These are phyloP conservation scores for Uronychia setigera DNA, from an alignment of 73 alveolate genomes.

Conservation along the genomic window DNA sequence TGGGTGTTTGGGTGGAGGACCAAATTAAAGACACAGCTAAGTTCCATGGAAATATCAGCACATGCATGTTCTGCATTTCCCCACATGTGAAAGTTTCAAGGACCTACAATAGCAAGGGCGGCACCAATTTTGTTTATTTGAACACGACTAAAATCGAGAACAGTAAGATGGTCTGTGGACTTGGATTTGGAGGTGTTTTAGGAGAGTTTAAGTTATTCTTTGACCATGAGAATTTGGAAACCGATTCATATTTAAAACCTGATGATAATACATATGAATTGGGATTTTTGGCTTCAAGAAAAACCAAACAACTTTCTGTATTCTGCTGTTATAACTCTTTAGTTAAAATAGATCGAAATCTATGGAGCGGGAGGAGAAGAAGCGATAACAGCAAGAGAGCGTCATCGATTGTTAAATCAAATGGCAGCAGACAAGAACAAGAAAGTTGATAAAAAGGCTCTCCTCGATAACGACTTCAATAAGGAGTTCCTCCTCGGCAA, in stretches of 20 bases:
- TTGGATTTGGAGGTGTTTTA: conserved; percentile 23
- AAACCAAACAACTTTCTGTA: too few species aligned
- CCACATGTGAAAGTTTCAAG: conserved; percentile 7
- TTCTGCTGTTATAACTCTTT: neutral
- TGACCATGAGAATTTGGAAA: conserved; percentile 6
- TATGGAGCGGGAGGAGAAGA: conserved; percentile 17
- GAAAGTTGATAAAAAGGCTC: conserved; percentile 4
- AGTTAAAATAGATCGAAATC: neutral
- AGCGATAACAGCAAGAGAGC: neutral
- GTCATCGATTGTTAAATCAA: conserved; percentile 4
- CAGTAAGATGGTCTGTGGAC: neutral
- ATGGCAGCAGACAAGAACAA: conserved; percentile 1
- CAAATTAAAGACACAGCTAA: conserved; percentile 23
- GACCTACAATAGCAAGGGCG: conserved; percentile 21
- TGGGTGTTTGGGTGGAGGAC: conserved; percentile 15
- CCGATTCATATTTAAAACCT: neutral
- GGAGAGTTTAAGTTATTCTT: conserved; percentile 8
- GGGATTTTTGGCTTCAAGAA: conserved; percentile 7
- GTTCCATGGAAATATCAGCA: conserved; percentile 12
- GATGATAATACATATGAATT: conserved; percentile 8
- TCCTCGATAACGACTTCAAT: conserved; percentile 15
- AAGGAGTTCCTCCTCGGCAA: conserved; percentile 15
- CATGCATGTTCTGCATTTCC: conserved; percentile 5
- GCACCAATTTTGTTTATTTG: conserved; percentile 5
- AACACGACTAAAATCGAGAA: conserved; percentile 18